Evolutionary conservation across 1,284 basidiomycete genomes (phyloP).

Genomic region (Malassezia psittaci): DNA sequence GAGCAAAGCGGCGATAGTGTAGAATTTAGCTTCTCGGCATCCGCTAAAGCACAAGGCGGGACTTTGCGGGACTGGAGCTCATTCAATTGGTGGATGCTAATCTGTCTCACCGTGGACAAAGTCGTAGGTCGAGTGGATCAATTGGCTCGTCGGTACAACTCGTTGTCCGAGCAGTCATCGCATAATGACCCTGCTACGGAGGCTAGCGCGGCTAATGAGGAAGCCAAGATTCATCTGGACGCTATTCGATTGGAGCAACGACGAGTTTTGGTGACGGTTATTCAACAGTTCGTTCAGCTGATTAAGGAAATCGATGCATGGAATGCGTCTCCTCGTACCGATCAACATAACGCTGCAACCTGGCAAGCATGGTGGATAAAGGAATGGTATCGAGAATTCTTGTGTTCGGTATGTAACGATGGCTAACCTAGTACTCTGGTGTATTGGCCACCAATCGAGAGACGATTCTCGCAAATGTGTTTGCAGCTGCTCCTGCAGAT

Average conservation of each 20-base stretch:
- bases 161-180: slow-evolving; percentile 22
- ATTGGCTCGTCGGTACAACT: slow-evolving; percentile 29
- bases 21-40: slow-evolving; percentile 12
- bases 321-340: neutral
- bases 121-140: slow-evolving; percentile 45
- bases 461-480: slow-evolving; percentile 28
- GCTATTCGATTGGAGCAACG: slow-evolving; percentile 41
- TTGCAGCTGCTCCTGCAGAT: slow-evolving; percentile 12
- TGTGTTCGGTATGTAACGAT: slow-evolving; percentile 11
- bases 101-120: slow-evolving; percentile 42
- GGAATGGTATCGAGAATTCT: slow-evolving; percentile 31
- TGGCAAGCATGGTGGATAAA: slow-evolving; percentile 41
- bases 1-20: slow-evolving; percentile 13
- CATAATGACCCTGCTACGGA: slow-evolving; percentile 18
- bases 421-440: slow-evolving; percentile 18
- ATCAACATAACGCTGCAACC: slow-evolving; percentile 2
- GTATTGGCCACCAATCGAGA: slow-evolving; percentile 30
- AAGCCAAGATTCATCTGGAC: slow-evolving; percentile 25
- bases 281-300: slow-evolving; percentile 24
- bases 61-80: slow-evolving; percentile 33
- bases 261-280: slow-evolving; percentile 33
- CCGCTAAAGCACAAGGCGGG: slow-evolving; percentile 1
- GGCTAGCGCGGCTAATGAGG: slow-evolving; percentile 1
- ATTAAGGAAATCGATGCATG: slow-evolving; percentile 1
- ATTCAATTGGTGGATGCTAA: slow-evolving; percentile 35